Evolutionary conservation across 306 rosid genomes (phyloP).

Genomic region (Echinosophora koreensis): DNA sequence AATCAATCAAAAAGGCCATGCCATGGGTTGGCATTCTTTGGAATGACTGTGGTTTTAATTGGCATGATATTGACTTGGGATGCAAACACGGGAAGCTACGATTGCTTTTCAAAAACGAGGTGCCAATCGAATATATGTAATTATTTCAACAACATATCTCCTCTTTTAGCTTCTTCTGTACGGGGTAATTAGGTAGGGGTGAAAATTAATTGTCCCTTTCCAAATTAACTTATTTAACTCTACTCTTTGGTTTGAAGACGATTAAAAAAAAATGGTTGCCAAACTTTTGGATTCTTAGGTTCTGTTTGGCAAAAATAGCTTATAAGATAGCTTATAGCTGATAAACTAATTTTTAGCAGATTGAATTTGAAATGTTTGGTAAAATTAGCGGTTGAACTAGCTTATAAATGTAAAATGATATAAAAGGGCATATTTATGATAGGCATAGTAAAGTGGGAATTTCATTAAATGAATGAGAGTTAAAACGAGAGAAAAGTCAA

Average conservation of each 20-base stretch:
- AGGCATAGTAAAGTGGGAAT: too few species aligned
- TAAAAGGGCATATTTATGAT: too few species aligned
- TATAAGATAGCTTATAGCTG: too few species aligned
- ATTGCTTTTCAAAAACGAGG: conserved; percentile 59
- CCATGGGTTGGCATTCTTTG: conserved; percentile 51
- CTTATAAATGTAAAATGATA: too few species aligned
- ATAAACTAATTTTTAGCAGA: too few species aligned
- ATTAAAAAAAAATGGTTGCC: conserved; percentile 19
- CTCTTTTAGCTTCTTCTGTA: conserved; percentile 40
- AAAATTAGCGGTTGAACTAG: too few species aligned
- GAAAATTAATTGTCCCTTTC: conserved; percentile 53
- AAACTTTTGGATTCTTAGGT: not conserved
- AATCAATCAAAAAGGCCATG: conserved; percentile 50
- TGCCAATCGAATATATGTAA: conserved; percentile 53
- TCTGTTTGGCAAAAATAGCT: too few species aligned
- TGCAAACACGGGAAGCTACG: conserved; percentile 61
- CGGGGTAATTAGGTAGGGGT: not conserved
- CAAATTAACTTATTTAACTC: not conserved
- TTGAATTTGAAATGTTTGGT: too few species aligned
- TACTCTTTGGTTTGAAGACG: not conserved
- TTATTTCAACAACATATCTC: conserved; percentile 44
- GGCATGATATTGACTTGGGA: conserved; percentile 62
- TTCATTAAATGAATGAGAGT: too few species aligned
- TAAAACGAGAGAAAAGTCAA: too few species aligned
- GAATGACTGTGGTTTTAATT: conserved; percentile 50